phyloP scores from a whole-genome alignment of 306 rosid genomes.

The Begonia fuchsioides region DNA sequence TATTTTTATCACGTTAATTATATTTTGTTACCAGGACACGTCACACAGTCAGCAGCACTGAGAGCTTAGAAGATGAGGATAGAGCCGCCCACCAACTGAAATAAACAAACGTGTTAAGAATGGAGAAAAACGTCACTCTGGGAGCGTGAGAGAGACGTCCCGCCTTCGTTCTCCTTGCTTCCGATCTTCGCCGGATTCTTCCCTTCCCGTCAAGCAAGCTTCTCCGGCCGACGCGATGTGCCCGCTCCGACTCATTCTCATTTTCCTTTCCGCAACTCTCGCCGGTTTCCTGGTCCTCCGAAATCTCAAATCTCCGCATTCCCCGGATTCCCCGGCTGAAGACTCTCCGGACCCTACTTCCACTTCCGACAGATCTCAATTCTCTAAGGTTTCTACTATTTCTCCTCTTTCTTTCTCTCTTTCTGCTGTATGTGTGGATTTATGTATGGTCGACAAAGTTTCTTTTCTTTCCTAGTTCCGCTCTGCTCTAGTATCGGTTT shows the following conservation, averaged over 20 bases:
- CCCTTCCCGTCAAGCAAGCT: not conserved
- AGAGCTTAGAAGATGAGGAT: too few relatives aligned
- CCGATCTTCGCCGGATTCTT: not conserved
- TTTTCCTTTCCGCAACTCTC: constrained; percentile 88
- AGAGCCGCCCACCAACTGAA: too few relatives aligned
- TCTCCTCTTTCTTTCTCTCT: constrained; percentile 4
- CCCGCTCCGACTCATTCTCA: constrained; percentile 64
- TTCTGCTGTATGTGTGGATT: constrained; percentile 5
- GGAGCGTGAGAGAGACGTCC: too few relatives aligned
- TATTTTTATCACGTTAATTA: too few relatives aligned
- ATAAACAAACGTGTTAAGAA: too few relatives aligned
- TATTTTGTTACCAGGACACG: too few relatives aligned
- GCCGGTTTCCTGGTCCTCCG: constrained; percentile 87
- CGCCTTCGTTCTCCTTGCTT: not conserved
- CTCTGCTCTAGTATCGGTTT: constrained; percentile 47
- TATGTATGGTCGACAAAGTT: not conserved
- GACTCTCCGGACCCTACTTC: constrained; percentile 5
- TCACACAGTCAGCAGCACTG: too few relatives aligned
- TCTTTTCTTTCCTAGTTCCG: constrained; percentile 28
- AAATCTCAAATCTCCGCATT: constrained; percentile 48
- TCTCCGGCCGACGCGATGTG: constrained; percentile 32
- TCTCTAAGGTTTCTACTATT: constrained; percentile 22
- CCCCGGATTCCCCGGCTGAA: constrained; percentile 2
- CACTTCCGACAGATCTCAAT: constrained; percentile 10
- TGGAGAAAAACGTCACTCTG: too few relatives aligned